Base-by-base conservation (phyloP, 2,329 filamentous ascomycete genomes). In the Trichoderma atrobrunneum region DNA sequence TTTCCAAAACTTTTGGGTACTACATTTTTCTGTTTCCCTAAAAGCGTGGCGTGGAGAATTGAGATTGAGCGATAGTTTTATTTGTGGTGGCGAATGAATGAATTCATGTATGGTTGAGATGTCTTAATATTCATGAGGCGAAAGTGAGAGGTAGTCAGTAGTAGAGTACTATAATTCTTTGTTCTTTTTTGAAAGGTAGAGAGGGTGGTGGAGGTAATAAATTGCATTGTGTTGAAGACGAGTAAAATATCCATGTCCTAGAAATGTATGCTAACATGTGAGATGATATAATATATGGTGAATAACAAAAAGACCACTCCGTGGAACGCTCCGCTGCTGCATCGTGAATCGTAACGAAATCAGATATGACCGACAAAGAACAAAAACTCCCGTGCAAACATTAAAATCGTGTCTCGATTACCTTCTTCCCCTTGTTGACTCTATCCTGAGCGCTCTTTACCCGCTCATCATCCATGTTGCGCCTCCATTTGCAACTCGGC, bases 401-500 rank as follows among this genome's bases (percentile, higher is more conserved):
- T 71, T 34, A 71, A 12, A 64, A 71, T 5, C 69, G 51, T 7
- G 28, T 18, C 34, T 57, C 72, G 12, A 72, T 60, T 43, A 72
- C 76, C 43, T 74, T 74, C 54, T 76, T 76, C 28, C 74, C 75
- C 34, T 32, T 48, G 14, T 34, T 60, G 1, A 79, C 71, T 60
- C 74, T 78, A 14, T 78, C 73, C 26, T 75, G 76, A 4, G 78
- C 78, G 26, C 70, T 77, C 28, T 65, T 74, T 2, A 82, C 71
- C 7, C 76, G 74, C 78, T 92, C 89, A 73, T 89, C 86, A 70
- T 95, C 89, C 81, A 92, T 91, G 12, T 85, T 85, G 76, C 87
- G 85, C 48, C 95, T 86, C 95, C 95, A 98, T 14, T 87, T 86
- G 79, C 95, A 98, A 2, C 84, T 86, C 3, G 93, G 90, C 0